These are phyloP conservation scores for Cinnamomum chago DNA, from an alignment of 164 flowering plant genomes.

Conservation along the genomic window DNA sequence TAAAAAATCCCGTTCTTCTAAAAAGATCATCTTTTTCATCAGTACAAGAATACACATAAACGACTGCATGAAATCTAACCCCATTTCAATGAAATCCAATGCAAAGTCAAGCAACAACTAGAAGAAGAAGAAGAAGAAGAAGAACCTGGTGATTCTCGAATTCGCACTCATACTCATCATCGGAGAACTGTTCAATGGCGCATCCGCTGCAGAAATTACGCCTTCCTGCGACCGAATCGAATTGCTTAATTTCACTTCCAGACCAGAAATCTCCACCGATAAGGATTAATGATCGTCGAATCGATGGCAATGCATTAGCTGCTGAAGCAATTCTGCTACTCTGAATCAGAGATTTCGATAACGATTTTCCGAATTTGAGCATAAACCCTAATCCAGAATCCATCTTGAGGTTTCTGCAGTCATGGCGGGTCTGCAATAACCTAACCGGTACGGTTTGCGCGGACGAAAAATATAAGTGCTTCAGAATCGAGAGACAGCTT, in stretches of 20 bases:
- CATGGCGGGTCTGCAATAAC: slow-evolving; percentile 19
- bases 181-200: slow-evolving; percentile 88
- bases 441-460: neutral
- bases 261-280: slow-evolving; percentile 7
- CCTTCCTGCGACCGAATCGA: slow-evolving; percentile 10
- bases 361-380: slow-evolving; percentile 16
- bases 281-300: slow-evolving; percentile 9
- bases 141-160: slow-evolving; percentile 62
- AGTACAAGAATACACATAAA: neutral
- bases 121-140: neutral
- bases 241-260: neutral
- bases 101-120: neutral
- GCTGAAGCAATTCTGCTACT: neutral
- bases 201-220: slow-evolving; percentile 35
- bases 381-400: slow-evolving; percentile 33
- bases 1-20: neutral
- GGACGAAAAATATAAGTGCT: neutral
- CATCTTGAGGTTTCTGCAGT: slow-evolving; percentile 22
- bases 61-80: neutral
- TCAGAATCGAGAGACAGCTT: too few species aligned
- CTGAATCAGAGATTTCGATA: neutral
- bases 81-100: neutral
- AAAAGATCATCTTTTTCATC: neutral
- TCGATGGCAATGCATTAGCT: neutral
- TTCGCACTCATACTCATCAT: slow-evolving; percentile 90